Base-by-base conservation (phyloP, 1,139 yeast species). In the Suhomyces maxii region DNA sequence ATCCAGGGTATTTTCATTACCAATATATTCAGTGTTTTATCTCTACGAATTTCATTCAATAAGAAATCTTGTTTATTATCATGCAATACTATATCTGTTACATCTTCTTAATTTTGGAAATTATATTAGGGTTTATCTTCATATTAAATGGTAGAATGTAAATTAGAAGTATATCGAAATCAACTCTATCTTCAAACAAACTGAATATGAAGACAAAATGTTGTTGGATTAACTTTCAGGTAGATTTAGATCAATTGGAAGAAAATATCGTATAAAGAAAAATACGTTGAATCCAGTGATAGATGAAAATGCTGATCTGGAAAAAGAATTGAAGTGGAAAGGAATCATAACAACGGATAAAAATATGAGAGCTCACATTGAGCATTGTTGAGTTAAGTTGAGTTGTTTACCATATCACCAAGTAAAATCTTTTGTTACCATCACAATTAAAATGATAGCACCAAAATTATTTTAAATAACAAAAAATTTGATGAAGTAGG, bases 141-240 rank as follows among this genome's bases (percentile, higher is more conserved):
- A 40, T 34, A 39, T 38, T 33, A 37, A 39, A 12, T 32, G 31
- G 13, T 34, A 35, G 14, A 40, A 30, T 34, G 26, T 37, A 34
- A 37, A 45, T 36, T 41, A 45, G 44, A 45, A 38, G 40, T 37
- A 35, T 41, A 40, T 40, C 40, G 40, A 43, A 34, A 45, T 44
- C 47, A 40, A 37, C 44, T 41, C 47, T 41, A 39, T 45, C 44
- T 45, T 37, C 41, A 42, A 42, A 38, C 45, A 42, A 42, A 36
- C 12, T 42, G 37, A n/a, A 26, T 28, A 42, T 25, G 36, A 36
- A 39, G 41, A 42, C 13, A 34, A 42, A 28, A 42, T 13, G 31
- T 37, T 41, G 30, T 37, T 31, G 35, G 37, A 12, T 26, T 37
- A 37, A 34, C 32, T 28, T 34, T 37, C 45, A 34, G 36, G 26